Evolutionary conservation across 1,284 basidiomycete genomes (phyloP).

Genomic region (Sphaerobolus stellatus): DNA sequence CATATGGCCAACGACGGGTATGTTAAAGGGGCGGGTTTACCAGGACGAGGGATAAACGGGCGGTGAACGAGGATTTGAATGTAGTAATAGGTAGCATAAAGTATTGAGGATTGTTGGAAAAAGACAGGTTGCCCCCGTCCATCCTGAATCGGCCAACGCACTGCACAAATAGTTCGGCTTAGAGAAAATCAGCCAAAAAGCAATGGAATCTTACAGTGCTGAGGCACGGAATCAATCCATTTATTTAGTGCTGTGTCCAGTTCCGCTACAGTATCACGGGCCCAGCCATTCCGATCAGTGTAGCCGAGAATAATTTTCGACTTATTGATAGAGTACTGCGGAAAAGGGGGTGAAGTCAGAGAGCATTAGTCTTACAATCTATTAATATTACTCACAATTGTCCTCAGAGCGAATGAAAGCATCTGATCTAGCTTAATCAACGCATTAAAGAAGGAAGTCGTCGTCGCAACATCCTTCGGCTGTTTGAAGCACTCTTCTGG

Average conservation of each 20-base stretch:
- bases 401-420: constrained; percentile 61
- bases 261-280: constrained; percentile 70
- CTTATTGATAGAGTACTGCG: constrained; percentile 73
- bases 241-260: constrained; percentile 75
- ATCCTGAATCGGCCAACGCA: constrained; percentile 71
- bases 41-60: constrained; percentile 74
- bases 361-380: not conserved
- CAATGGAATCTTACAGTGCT: constrained; percentile 47
- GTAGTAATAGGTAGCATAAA: constrained; percentile 71
- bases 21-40: constrained; percentile 54
- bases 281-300: constrained; percentile 55
- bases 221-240: constrained; percentile 74
- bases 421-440: constrained; percentile 65
- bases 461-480: constrained; percentile 55
- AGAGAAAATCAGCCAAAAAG: constrained; percentile 6
- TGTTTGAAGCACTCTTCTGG: constrained; percentile 53
- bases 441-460: constrained; percentile 54
- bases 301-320: constrained; percentile 57
- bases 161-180: constrained; percentile 30
- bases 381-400: constrained; percentile 49
- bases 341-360: not conserved
- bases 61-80: constrained; percentile 79
- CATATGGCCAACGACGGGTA: constrained; percentile 81
- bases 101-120: constrained; percentile 68
- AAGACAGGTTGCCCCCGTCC: constrained; percentile 40